A percentile compares a stretch with the other conserved stretches of the same genome.
phyloP scores from a whole-genome alignment of 2,329 filamentous ascomycete genomes.

The Myrmaecium sp. region DNA sequence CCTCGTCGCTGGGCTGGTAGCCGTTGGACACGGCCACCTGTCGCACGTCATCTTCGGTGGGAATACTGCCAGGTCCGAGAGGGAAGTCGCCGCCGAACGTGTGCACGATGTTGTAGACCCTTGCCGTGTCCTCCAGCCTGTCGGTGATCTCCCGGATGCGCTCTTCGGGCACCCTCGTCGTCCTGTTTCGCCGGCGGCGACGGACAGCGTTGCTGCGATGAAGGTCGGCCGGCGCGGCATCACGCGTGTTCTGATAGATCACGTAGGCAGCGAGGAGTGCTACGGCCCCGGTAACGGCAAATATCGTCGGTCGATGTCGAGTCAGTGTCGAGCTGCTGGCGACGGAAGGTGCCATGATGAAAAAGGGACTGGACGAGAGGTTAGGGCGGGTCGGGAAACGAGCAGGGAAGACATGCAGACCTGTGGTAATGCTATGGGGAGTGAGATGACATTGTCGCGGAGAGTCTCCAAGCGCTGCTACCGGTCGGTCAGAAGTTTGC shows the following conservation, averaged over 20 bases:
- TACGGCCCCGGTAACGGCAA: conserved; percentile 38
- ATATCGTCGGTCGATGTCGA: conserved; percentile 33
- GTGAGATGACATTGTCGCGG: no score
- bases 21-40: conserved; percentile 1
- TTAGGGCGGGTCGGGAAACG: no score
- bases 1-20: conserved; percentile 1
- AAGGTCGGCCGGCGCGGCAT: conserved; percentile 20
- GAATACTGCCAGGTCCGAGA: neutral
- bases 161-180: neutral
- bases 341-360: no score
- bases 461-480: no score
- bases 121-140: neutral
- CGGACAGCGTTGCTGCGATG: conserved; percentile 54
- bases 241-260: conserved; percentile 30
- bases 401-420: no score
- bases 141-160: neutral
- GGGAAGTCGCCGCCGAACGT: neutral
- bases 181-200: conserved; percentile 25
- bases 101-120: neutral
- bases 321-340: conserved; percentile 17
- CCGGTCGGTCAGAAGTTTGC: no score
- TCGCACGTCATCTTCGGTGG: neutral
- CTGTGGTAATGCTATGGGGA: no score
- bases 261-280: conserved; percentile 42
- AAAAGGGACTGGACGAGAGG: no score